These are phyloP conservation scores for Aphanomyces cochlioides DNA, from an alignment of 352 stramenopile genomes.

Conservation along the genomic window DNA sequence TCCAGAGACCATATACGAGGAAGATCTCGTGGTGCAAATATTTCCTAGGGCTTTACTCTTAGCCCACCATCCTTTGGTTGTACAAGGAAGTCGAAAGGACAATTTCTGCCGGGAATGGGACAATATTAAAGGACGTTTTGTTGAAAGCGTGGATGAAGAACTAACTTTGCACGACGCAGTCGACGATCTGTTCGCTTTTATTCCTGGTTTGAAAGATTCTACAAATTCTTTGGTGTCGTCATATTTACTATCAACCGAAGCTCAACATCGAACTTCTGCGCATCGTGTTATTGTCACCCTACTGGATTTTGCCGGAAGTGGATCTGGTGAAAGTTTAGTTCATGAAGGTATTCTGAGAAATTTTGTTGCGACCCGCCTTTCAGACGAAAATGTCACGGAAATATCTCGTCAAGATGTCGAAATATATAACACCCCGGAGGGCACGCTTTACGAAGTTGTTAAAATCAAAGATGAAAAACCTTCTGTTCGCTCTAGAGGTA, in stretches of 20 bases:
- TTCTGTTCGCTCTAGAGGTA: constrained; percentile 43
- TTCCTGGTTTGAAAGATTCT: constrained; percentile 56
- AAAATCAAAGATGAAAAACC: constrained; percentile 47
- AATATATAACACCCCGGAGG: constrained; percentile 59
- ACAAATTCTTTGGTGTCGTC: constrained; percentile 48
- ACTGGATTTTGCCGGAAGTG: constrained; percentile 76
- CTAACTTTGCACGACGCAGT: constrained; percentile 61
- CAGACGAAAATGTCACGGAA: constrained; percentile 45
- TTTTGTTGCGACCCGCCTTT: constrained; percentile 49
- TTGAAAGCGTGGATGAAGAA: constrained; percentile 36
- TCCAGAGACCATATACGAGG: constrained; percentile 37
- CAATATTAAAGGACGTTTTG: constrained; percentile 55
- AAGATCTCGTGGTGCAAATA: constrained; percentile 24
- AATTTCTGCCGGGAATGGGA: constrained; percentile 67
- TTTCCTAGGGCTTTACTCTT: constrained; percentile 56
- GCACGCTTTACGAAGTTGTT: constrained; percentile 61
- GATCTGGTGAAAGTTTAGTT: constrained; percentile 66
- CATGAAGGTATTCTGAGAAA: constrained; percentile 69
- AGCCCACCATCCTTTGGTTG: constrained; percentile 70
- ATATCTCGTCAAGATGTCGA: constrained; percentile 57
- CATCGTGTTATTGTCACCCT: constrained; percentile 69
- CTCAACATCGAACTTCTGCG: constrained; percentile 51
- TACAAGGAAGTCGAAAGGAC: constrained; percentile 49
- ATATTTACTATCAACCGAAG: constrained; percentile 50
- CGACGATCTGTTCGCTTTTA: constrained; percentile 73